phyloP scores from a whole-genome alignment of 306 rosid genomes.

The Cucurbita ficifolia region DNA sequence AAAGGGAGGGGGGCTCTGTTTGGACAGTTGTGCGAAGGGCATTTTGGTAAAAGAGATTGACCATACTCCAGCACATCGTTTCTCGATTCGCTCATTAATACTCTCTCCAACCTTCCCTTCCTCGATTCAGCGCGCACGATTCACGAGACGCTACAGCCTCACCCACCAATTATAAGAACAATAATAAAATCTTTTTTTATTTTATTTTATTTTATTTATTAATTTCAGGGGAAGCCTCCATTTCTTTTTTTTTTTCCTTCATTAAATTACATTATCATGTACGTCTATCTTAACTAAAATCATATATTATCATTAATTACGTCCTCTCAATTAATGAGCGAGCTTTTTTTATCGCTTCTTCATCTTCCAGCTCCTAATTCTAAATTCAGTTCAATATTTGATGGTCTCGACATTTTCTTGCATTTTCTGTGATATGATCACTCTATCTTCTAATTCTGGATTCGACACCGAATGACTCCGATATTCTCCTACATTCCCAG shows the following conservation, averaged over 20 bases:
- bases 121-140: conserved; percentile 15
- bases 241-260: background rate
- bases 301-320: background rate
- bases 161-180: background rate
- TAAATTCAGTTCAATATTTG: too few species aligned
- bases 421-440: too few species aligned
- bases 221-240: background rate
- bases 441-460: too few species aligned
- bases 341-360: too few species aligned
- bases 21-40: background rate
- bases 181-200: background rate
- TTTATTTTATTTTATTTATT: background rate
- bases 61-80: conserved; percentile 13
- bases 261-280: background rate
- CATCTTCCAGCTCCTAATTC: too few species aligned
- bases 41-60: background rate
- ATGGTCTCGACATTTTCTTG: rapidly evolving
- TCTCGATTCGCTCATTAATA: conserved; percentile 14
- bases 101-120: conserved; percentile 13
- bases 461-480: too few species aligned
- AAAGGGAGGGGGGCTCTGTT: too few species aligned
- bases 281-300: background rate
- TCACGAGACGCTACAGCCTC: background rate
- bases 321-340: background rate
- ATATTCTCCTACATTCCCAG: too few species aligned